A percentile compares a stretch with the other conserved stretches of the same genome.
Conservation (phyloP, 495 filamentous ascomycete genomes). For the Ramalina intermedia region DNA sequence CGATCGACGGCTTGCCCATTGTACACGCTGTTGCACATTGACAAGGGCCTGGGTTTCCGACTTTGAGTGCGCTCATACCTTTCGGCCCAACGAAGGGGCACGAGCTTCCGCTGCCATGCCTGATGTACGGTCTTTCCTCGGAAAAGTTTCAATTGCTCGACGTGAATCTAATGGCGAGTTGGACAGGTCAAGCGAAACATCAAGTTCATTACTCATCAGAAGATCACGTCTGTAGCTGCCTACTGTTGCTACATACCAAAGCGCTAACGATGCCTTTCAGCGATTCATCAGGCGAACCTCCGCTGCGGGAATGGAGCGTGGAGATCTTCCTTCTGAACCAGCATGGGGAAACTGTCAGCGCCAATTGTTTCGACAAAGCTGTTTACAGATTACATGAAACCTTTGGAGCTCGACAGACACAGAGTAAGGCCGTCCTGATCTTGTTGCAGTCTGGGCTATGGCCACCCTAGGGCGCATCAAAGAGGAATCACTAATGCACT, state of each 20-base stretch:
- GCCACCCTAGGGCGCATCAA: not conserved
- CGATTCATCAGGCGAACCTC: slow-evolving; percentile 70
- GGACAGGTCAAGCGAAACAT: slow-evolving; percentile 68
- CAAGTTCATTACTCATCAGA: slow-evolving; percentile 85
- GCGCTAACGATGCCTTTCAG: slow-evolving; percentile 24
- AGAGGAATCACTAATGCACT: not conserved
- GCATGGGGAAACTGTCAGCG: slow-evolving; percentile 51
- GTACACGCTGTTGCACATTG: no score
- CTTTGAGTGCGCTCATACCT: no score
- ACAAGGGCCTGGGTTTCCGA: no score
- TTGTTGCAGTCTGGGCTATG: not conserved
- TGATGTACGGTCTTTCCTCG: slow-evolving; percentile 6
- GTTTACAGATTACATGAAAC: slow-evolving; percentile 86
- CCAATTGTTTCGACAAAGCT: slow-evolving; percentile 78
- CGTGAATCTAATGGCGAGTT: slow-evolving; percentile 1
- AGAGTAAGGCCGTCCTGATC: slow-evolving; percentile 44
- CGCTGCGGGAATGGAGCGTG: slow-evolving; percentile 63
- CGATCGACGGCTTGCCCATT: no score
- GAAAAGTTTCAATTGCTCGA: not conserved
- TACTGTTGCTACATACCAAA: slow-evolving; percentile 5
- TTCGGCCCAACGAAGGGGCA: no score
- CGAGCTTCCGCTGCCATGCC: slow-evolving; percentile 4
- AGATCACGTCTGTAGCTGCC: slow-evolving; percentile 52
- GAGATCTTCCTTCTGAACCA: slow-evolving; percentile 46
- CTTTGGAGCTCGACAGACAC: slow-evolving; percentile 62